Conservation (phyloP, 805 yeast species). For the Nakazawaea anatomiae region DNA sequence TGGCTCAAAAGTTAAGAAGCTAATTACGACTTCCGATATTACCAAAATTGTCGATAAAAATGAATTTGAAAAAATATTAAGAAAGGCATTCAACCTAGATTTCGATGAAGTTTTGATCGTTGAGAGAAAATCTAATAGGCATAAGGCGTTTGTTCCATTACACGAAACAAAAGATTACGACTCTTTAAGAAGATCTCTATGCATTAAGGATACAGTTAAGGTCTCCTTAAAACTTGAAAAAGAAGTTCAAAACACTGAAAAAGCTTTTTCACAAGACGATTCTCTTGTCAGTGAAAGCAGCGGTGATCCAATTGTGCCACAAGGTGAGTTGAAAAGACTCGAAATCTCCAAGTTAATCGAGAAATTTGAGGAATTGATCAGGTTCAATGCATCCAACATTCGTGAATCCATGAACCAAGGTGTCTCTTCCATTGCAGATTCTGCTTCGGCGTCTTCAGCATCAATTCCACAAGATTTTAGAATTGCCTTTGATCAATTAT, state of each 20-base stretch:
- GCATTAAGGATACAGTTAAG: slow-evolving; percentile 39
- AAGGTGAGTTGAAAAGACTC: slow-evolving; percentile 2
- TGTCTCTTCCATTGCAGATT: neutral
- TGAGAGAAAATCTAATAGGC: slow-evolving; percentile 42
- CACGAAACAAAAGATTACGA: slow-evolving; percentile 33
- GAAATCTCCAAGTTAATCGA: slow-evolving; percentile 10
- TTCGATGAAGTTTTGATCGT: neutral
- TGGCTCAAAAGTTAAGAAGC: slow-evolving; percentile 2
- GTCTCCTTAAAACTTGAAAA: slow-evolving; percentile 18
- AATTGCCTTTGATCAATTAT: slow-evolving; percentile 2
- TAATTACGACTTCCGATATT: slow-evolving; percentile 7
- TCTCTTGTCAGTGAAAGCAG: neutral
- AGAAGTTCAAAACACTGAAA: too few species aligned
- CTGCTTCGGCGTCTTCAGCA: neutral
- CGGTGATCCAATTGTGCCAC: neutral
- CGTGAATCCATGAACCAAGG: neutral
- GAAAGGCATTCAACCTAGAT: neutral
- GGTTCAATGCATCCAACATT: slow-evolving; percentile 1
- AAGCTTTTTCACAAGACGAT: neutral
- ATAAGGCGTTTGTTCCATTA: slow-evolving; percentile 33
- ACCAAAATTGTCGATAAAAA: neutral
- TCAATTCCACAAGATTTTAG: neutral
- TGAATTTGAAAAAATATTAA: slow-evolving; percentile 4
- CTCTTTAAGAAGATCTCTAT: slow-evolving; percentile 37
- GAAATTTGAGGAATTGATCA: slow-evolving; percentile 10